Evolutionary conservation across 129 eudicot genomes (phyloP), one percentile per base, ranked within the genome.

Genomic region (Helichrysum umbraculigerum): DNA sequence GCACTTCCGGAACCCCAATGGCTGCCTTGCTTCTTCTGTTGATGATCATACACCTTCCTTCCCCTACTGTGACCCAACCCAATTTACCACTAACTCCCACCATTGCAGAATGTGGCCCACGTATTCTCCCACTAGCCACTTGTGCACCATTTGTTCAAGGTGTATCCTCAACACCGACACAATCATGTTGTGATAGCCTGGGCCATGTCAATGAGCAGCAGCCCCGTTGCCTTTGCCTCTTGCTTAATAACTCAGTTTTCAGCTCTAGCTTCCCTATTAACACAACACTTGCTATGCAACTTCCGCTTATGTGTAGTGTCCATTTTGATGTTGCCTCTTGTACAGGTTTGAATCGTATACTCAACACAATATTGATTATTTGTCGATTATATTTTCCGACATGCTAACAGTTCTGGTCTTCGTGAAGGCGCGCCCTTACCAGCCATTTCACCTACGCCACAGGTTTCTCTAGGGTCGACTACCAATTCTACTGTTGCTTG

Each of bases 61-160:
- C 57, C 11, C 79, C 33, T 11, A 22, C 33, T 17, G 41, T 10
- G 9, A 51, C 79, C n/a, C 84, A 80, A 68, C 64, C 84, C 56
- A 73, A 66, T 68, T 56, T 50, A 17, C 83, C 73, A 63, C 58
- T 11, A 39, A 79, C 66, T 34, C 83, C 83, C 33, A 80, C 84
- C 39, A 74, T 80, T 15, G 12, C 66, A 7, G 84, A 80, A 80
- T 80, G 84, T 6, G 76, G 79, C 35, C 79, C 84, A 0, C 79
- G 79, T 50, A 80, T 80, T 42, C 71, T 80, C 7, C 84, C 84
- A 3, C 66, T 80, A 32, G 84, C 79, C 79, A 61, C 50, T 11
- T 80, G 84, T 59, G 84, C 84, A 9, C 84, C 84, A 21, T 80
- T 67, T 0, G 80, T 80, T 42, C 84, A 80, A 68, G 84, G 79